phyloP scores from a whole-genome alignment of 495 filamentous ascomycete genomes.

The Lasiosphaeria miniovina region DNA sequence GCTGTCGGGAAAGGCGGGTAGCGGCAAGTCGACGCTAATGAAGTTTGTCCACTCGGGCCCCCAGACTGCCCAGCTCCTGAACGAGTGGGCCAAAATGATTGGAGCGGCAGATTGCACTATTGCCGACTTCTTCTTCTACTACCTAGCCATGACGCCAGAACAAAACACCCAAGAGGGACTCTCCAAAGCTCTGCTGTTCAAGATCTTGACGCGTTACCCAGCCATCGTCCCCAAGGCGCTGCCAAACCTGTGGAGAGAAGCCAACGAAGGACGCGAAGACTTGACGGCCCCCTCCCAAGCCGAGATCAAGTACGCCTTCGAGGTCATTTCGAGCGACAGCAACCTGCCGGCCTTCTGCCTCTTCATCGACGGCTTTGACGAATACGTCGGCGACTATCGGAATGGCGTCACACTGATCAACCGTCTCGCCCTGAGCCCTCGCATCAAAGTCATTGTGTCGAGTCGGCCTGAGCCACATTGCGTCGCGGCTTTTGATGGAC shows the following conservation, averaged over 20 bases:
- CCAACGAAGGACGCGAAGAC: neutral
- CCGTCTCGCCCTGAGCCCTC: neutral
- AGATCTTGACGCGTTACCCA: conserved; percentile 29
- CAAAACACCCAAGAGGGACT: conserved; percentile 46
- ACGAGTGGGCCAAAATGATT: conserved; percentile 24
- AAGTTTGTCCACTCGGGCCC: conserved; percentile 26
- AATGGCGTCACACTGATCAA: conserved; percentile 10
- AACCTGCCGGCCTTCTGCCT: conserved; percentile 15
- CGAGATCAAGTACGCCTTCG: neutral
- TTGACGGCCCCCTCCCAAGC: neutral
- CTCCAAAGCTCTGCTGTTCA: conserved; percentile 37
- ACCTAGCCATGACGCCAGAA: conserved; percentile 24
- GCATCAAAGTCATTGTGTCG: conserved; percentile 49
- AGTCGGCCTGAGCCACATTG: conserved; percentile 38
- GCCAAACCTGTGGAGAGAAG: conserved; percentile 1
- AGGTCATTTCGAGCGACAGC: neutral
- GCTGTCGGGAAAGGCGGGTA: conserved; percentile 38
- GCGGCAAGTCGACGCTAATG: conserved; percentile 40
- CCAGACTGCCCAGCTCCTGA: conserved; percentile 9
- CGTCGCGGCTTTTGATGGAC: conserved; percentile 9
- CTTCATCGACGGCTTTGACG: conserved; percentile 32
- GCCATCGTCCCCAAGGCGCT: conserved; percentile 17
- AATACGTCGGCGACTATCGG: conserved; percentile 19
- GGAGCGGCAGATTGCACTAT: neutral
- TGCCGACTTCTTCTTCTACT: conserved; percentile 37